A percentile compares a stretch with the other conserved stretches of the same genome.
These are phyloP conservation scores for Vanrija sp. DNA, from an alignment of 1,284 basidiomycete genomes.

Conservation along the genomic window DNA sequence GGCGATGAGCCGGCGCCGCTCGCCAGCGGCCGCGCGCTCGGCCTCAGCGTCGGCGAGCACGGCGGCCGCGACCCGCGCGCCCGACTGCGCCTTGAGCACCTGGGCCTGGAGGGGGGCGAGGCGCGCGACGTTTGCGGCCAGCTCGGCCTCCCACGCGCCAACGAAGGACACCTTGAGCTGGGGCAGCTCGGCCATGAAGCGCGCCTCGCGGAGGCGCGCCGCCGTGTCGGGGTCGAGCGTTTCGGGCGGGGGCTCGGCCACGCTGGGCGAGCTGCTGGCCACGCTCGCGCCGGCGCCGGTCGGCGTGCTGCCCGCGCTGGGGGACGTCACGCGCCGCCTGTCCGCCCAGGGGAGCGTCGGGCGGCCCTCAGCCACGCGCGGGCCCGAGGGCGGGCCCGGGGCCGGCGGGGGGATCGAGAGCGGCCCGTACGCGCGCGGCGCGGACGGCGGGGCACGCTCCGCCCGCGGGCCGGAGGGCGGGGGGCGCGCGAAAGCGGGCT, in stretches of 20 bases:
- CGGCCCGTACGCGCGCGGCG: conserved; percentile 20
- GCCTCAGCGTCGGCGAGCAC: conserved; percentile 42
- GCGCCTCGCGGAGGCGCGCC: conserved; percentile 22
- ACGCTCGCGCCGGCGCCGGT: not conserved
- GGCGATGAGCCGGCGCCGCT: conserved; percentile 32
- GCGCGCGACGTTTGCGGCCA: conserved; percentile 24
- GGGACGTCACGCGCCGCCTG: conserved; percentile 1
- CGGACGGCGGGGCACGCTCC: conserved; percentile 17
- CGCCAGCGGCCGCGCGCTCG: conserved; percentile 31
- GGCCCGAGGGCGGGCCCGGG: not conserved
- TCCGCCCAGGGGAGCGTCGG: not conserved
- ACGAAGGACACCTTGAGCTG: conserved; percentile 23
- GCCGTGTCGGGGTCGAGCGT: conserved; percentile 15
- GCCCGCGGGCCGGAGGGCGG: conserved; percentile 22
- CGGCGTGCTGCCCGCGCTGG: not conserved
- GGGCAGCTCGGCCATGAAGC: conserved; percentile 33
- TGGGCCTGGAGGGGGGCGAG: conserved; percentile 14
- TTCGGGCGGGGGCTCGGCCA: not conserved
- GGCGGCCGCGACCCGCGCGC: conserved; percentile 27
- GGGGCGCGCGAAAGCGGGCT: conserved; percentile 1
- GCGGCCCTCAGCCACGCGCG: not conserved
- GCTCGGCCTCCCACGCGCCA: conserved; percentile 35
- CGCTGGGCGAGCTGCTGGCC: not conserved
- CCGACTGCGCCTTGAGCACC: conserved; percentile 24
- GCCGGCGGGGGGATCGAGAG: conserved; percentile 2